These are phyloP conservation scores for Epichloe sp. DNA, from an alignment of 2,329 filamentous ascomycete genomes.

Conservation along the genomic window DNA sequence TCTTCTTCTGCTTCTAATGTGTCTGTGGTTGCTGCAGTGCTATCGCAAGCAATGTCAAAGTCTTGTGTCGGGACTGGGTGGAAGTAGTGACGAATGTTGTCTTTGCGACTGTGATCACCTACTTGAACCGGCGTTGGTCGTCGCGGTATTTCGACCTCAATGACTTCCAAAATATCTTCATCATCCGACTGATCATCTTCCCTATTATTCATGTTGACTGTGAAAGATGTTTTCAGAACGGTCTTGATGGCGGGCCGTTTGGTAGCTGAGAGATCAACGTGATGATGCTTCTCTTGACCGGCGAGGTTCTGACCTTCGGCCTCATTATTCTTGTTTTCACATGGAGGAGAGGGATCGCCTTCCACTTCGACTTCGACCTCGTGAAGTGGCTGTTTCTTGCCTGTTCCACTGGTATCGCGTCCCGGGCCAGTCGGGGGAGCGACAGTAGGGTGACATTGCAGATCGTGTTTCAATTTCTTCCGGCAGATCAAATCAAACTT, in stretches of 20 bases:
- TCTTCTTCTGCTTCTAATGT: not conserved
- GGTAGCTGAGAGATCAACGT: not conserved
- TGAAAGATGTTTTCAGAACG: constrained; percentile 16
- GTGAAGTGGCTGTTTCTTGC: not conserved
- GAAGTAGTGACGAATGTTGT: constrained; percentile 21
- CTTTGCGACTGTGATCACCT: constrained; percentile 1
- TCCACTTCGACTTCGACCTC: not conserved
- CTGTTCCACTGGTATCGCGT: not conserved
- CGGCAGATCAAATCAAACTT: constrained; percentile 33
- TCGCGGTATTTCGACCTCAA: constrained; percentile 15
- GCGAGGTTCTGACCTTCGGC: not conserved
- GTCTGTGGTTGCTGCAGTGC: constrained; percentile 16
- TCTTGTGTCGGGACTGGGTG: constrained; percentile 10
- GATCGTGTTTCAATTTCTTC: constrained; percentile 21
- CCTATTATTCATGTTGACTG: constrained; percentile 21
- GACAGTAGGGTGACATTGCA: not conserved
- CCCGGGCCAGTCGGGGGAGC: not conserved
- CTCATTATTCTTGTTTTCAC: not conserved
- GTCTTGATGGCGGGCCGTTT: not conserved
- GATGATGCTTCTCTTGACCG: not conserved
- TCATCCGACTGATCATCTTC: constrained; percentile 20
- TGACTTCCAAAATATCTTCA: constrained; percentile 7
- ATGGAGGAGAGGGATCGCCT: not conserved
- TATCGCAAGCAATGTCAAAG: constrained; percentile 22
- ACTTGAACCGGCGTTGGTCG: constrained; percentile 1